phyloP scores from a whole-genome alignment of 148 eudicot species.

The Fallopia convolvulus region DNA sequence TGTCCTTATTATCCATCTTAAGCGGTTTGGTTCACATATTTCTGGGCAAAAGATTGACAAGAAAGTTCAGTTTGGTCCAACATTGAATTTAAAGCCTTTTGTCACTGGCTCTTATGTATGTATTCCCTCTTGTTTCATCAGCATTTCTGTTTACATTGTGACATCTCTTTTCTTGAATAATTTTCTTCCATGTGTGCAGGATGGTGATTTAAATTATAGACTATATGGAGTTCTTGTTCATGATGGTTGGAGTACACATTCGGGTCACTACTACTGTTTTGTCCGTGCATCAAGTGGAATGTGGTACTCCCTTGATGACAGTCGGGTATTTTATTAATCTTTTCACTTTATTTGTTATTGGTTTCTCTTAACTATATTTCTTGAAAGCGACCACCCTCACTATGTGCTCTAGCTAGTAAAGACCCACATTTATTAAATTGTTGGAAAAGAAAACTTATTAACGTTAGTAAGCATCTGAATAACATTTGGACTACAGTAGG shows the following conservation, averaged over 20 bases:
- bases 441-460: not conserved
- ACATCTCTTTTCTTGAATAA: not conserved
- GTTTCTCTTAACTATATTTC: not conserved
- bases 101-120: slow-evolving; percentile 77
- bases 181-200: slow-evolving; percentile 30
- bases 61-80: slow-evolving; percentile 60
- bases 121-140: slow-evolving; percentile 11
- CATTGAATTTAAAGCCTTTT: slow-evolving; percentile 77
- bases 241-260: slow-evolving; percentile 88
- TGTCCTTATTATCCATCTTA: slow-evolving; percentile 77
- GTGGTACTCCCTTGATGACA: slow-evolving; percentile 93
- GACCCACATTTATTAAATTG: not conserved
- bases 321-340: slow-evolving; percentile 42
- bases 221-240: slow-evolving; percentile 97
- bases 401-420: not conserved
- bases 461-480: not conserved
- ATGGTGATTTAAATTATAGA: slow-evolving; percentile 78
- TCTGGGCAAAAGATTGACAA: slow-evolving; percentile 77
- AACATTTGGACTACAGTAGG: no score
- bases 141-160: not conserved
- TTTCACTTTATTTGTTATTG: slow-evolving; percentile 1
- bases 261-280: slow-evolving; percentile 91
- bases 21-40: slow-evolving; percentile 68
- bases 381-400: not conserved
- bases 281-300: slow-evolving; percentile 86